Percentiles rank a stretch among this genome's conserved stretches.
Conservation (phyloP, 805 yeast genomes). For the Candida mattraensis region DNA sequence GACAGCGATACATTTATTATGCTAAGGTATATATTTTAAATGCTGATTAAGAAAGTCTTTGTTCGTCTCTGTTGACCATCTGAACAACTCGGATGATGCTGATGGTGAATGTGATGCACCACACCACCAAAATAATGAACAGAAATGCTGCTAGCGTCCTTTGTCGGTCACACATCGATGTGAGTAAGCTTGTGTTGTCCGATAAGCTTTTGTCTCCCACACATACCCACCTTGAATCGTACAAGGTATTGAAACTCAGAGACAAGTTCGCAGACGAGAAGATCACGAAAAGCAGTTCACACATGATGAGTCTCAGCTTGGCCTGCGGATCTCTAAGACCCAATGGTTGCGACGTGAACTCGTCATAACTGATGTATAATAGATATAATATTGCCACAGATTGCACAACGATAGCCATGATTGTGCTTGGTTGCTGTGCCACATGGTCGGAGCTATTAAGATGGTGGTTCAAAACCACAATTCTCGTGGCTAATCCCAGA, state of each 20-base stretch:
- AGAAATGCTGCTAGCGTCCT: slow-evolving; percentile 75
- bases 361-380: slow-evolving; percentile 83
- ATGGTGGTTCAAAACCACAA: slow-evolving; percentile 43
- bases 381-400: slow-evolving; percentile 75
- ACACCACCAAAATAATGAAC: slow-evolving; percentile 69
- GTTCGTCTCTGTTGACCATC: slow-evolving; percentile 40
- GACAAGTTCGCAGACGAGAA: slow-evolving; percentile 87
- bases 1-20: too few species aligned
- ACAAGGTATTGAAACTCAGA: slow-evolving; percentile 78
- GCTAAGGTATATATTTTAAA: slow-evolving; percentile 4
- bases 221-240: slow-evolving; percentile 83
- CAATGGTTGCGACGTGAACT: slow-evolving; percentile 86
- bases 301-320: slow-evolving; percentile 74
- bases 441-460: slow-evolving; percentile 39
- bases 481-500: slow-evolving; percentile 66
- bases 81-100: slow-evolving; percentile 83
- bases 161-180: slow-evolving; percentile 72
- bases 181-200: slow-evolving; percentile 30
- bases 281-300: slow-evolving; percentile 85
- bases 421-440: slow-evolving; percentile 82
- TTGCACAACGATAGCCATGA: slow-evolving; percentile 89
- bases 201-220: slow-evolving; percentile 14
- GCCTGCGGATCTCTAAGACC: slow-evolving; percentile 85
- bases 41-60: slow-evolving; percentile 11
- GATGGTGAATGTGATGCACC: slow-evolving; percentile 85